These are phyloP conservation scores for Schwanniomyces polymorphus DNA, from an alignment of 805 yeast species.

Conservation along the genomic window DNA sequence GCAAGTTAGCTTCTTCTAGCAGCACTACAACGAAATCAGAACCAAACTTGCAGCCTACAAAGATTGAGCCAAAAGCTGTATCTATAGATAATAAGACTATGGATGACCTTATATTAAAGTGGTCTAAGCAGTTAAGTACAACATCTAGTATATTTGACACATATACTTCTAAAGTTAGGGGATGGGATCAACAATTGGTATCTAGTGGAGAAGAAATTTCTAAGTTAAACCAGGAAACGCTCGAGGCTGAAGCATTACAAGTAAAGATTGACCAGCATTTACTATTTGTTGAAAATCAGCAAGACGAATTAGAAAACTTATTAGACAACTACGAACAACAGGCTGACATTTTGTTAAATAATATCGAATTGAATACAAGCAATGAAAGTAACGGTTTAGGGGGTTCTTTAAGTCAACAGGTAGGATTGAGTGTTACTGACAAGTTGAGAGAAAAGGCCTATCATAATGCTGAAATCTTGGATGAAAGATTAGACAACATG, in stretches of 20 bases:
- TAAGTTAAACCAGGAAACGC: conserved; percentile 71
- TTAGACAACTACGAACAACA: conserved; percentile 81
- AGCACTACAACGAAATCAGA: conserved; percentile 12
- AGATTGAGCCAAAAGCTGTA: conserved; percentile 64
- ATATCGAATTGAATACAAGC: conserved; percentile 30
- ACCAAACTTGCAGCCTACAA: conserved; percentile 46
- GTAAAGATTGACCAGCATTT: conserved; percentile 83
- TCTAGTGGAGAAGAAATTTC: conserved; percentile 84
- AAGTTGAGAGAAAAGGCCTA: conserved; percentile 89
- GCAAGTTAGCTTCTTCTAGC: conserved; percentile 4
- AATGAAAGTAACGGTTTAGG: conserved; percentile 4
- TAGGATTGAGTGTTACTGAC: conserved; percentile 57
- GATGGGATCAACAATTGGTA: conserved; percentile 85
- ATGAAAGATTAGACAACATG: conserved; percentile 74
- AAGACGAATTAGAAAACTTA: conserved; percentile 82
- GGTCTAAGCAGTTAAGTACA: conserved; percentile 83
- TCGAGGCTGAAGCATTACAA: conserved; percentile 84
- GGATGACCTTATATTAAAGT: conserved; percentile 87
- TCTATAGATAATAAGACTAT: conserved; percentile 87
- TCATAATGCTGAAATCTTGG: conserved; percentile 79
- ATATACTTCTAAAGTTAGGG: conserved; percentile 71
- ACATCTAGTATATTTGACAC: conserved; percentile 72
- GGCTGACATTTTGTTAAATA: conserved; percentile 51
- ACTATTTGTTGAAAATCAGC: conserved; percentile 85
- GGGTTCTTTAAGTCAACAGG: conserved; percentile 5